Base-by-base conservation (phyloP, 1,284 basidiomycete species). In the Boletellus sp. region DNA sequence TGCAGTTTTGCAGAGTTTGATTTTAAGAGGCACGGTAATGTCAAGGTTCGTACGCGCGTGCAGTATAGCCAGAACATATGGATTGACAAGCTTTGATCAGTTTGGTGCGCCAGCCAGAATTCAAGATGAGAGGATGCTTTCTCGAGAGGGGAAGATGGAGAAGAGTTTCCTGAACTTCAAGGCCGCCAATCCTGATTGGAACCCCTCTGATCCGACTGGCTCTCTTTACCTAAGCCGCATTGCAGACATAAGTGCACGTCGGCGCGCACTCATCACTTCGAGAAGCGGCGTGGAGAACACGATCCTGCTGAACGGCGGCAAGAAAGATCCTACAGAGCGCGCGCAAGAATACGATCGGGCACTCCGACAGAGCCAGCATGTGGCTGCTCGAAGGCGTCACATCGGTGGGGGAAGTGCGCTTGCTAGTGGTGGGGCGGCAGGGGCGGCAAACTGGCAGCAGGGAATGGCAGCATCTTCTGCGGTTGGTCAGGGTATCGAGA, bases 1-100 rank as follows among this genome's bases (percentile, higher is more conserved):
- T 99, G 96, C 65, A 93, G 89, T 50, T 99, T 98, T 69, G 96
- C 95, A 1, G 94, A 96, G 46, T 99, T 99, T 64, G 94, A 98
- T 66, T 97, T 98, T 67, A 83, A 92, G 66, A 72, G 93, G 50
- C 88, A 95, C 55, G 90, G 91, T 0, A 93, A 92, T 63, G 77
- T 89, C 60, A 90, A 87, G 72, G 85, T 87, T 42, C 50, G 73
- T 60, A 11, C 13, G 4, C 14, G 22, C 32, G 35, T 38, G 17
- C 14, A 34, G 10, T n/a, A 23, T 22, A 35, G 34, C 37, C n/a
- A 45, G 5, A 25, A 36, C 23, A 32, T 33, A 32, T 34, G 13
- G 47, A 37, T 22, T 47, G 16, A 50, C 20, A 32, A 13, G 41
- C 19, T 29, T 29, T 29, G 17, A 41, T 39, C 52, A 89, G 83